Percentiles rank a stretch among this genome's conserved stretches.
phyloP scores from a whole-genome alignment of 2,329 filamentous ascomycete species.

The Calonectria pseudoreteaudii region DNA sequence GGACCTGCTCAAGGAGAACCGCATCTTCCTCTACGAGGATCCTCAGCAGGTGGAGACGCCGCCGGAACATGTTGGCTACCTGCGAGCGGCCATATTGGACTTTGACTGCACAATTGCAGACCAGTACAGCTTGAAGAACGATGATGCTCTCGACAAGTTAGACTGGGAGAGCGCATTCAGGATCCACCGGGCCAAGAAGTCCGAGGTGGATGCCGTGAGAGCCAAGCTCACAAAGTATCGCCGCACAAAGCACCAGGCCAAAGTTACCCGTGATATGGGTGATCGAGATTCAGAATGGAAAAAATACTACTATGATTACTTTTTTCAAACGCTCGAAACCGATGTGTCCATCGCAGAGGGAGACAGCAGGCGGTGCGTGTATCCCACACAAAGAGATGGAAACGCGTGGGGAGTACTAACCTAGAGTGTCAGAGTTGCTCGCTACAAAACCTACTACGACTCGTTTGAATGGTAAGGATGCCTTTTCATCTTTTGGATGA shows the following conservation, averaged over 20 bases:
- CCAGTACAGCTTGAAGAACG: slow-evolving; percentile 12
- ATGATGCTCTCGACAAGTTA: slow-evolving; percentile 15
- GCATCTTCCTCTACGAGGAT: slow-evolving; percentile 29
- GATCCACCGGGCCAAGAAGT: slow-evolving; percentile 10
- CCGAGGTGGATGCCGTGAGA: slow-evolving; percentile 12
- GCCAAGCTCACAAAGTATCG: slow-evolving; percentile 13
- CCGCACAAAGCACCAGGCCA: slow-evolving; percentile 11
- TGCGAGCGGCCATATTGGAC: slow-evolving; percentile 28
- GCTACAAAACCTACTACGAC: slow-evolving; percentile 21
- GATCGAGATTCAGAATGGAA: slow-evolving; percentile 10
- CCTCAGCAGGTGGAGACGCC: slow-evolving; percentile 13
- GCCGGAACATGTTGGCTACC: slow-evolving; percentile 25
- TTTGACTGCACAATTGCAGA: slow-evolving; percentile 30
- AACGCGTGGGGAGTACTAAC: neutral
- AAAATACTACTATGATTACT: neutral
- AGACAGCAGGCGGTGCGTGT: slow-evolving; percentile 21
- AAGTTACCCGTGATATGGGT: neutral
- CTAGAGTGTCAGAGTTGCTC: neutral
- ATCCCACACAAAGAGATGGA: too few species aligned
- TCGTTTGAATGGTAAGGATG: slow-evolving; percentile 16
- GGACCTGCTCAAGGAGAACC: slow-evolving; percentile 22
- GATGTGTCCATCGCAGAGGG: neutral
- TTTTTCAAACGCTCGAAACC: slow-evolving; percentile 4
- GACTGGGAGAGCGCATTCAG: slow-evolving; percentile 20
- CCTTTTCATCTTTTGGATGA: too few species aligned